Evolutionary conservation across 768 basidiomycete species (phyloP).

Genomic region (Paxillus rubicundulus): DNA sequence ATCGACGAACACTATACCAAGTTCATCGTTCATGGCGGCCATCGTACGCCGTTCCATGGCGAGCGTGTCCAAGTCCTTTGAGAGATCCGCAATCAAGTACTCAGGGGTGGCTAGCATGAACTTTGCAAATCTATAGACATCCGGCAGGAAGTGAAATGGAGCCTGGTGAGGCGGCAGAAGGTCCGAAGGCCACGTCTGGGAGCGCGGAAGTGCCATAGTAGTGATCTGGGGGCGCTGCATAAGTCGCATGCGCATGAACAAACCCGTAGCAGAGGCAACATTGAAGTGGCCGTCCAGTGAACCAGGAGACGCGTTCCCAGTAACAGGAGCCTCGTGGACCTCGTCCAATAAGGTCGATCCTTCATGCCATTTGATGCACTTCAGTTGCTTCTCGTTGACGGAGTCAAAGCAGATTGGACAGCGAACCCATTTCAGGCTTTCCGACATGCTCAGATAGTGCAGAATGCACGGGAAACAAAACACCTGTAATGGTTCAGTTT

Average conservation of each 20-base stretch:
- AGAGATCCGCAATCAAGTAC: conserved; percentile 74
- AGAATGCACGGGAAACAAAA: conserved; percentile 95
- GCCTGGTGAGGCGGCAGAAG: conserved; percentile 88
- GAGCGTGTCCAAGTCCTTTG: conserved; percentile 70
- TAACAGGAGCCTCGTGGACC: conserved; percentile 18
- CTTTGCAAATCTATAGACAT: conserved; percentile 82
- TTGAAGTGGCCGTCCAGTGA: conserved; percentile 36
- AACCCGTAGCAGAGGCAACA: conserved; percentile 49
- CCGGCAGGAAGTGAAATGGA: conserved; percentile 94
- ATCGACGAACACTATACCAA: conserved; percentile 78
- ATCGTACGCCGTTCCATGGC: conserved; percentile 66
- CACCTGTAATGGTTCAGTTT: conserved; percentile 50
- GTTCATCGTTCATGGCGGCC: conserved; percentile 64
- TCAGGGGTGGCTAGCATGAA: conserved; percentile 96
- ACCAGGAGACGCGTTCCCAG: conserved; percentile 46
- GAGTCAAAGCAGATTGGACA: conserved; percentile 98
- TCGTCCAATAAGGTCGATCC: conserved; percentile 38
- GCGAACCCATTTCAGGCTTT: conserved; percentile 80
- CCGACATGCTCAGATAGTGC: conserved; percentile 82
- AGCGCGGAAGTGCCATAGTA: conserved; percentile 90
- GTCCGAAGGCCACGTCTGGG: conserved; percentile 91
- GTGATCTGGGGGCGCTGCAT: conserved; percentile 93
- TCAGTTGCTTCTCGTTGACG: conserved; percentile 84
- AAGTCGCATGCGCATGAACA: conserved; percentile 77
- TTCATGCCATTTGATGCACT: conserved; percentile 89